A percentile compares a stretch with the other conserved stretches of the same genome.
Conservation (phyloP, 2,329 filamentous ascomycete genomes). For the Ceratocystis ficicola region DNA sequence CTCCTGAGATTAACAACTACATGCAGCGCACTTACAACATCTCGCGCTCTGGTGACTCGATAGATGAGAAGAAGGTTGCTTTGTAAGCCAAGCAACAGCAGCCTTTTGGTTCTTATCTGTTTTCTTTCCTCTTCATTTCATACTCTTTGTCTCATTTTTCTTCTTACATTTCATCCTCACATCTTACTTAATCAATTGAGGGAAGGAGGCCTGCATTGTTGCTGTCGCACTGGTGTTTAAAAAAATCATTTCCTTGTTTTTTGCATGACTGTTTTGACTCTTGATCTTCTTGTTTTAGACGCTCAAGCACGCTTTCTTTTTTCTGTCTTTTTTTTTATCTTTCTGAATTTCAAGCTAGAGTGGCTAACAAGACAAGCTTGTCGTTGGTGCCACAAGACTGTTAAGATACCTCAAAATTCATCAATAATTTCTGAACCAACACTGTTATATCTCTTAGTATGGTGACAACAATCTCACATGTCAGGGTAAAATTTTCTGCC, state of each 20-base stretch:
- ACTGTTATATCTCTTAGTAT: not conserved
- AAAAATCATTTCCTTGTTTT: not conserved
- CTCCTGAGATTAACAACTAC: constrained; percentile 19
- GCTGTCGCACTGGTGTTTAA: not conserved
- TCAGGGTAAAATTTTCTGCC: not conserved
- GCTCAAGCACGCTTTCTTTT: not conserved
- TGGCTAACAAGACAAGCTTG: not conserved
- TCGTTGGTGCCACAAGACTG: not conserved
- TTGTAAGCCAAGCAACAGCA: not conserved
- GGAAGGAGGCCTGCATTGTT: not conserved
- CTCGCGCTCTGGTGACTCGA: constrained; percentile 13
- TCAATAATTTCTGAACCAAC: not conserved
- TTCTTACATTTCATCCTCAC: not conserved
- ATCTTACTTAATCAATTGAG: not conserved
- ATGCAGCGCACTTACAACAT: constrained; percentile 16
- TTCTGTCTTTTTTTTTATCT: not conserved
- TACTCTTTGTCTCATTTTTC: constrained; percentile 3
- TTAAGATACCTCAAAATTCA: constrained; percentile 4
- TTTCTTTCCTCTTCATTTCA: not conserved
- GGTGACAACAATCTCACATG: not conserved
- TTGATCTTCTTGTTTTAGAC: not conserved
- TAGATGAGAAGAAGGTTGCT: constrained; percentile 16
- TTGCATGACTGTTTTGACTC: not conserved
- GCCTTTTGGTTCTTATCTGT: not conserved
- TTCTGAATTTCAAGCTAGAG: not conserved